phyloP scores from a whole-genome alignment of 2,329 filamentous ascomycete genomes.

The Talaromyces verruculosus region DNA sequence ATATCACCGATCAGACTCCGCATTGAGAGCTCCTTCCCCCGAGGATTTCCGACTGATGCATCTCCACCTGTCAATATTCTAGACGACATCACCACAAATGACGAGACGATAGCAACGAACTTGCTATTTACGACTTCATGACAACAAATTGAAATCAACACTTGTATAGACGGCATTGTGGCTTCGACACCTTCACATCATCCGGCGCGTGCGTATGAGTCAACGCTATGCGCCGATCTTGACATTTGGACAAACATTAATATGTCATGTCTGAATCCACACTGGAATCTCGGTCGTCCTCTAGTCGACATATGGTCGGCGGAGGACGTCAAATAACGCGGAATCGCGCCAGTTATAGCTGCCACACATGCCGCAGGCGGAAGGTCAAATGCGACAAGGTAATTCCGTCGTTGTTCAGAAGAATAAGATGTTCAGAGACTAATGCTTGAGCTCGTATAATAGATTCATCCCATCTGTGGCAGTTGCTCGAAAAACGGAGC shows the following conservation, averaged over 20 bases:
- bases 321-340: conserved; percentile 48
- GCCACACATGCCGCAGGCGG: conserved; percentile 47
- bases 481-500: conserved; percentile 47
- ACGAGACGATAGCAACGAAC: background rate
- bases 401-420: background rate
- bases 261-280: conserved; percentile 13
- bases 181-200: background rate
- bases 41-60: background rate
- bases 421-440: background rate
- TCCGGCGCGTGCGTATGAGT: background rate
- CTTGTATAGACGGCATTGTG: background rate
- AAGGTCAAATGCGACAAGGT: conserved; percentile 52
- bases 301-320: background rate
- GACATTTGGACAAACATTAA: background rate
- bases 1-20: background rate
- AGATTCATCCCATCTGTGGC: conserved; percentile 48
- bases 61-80: background rate
- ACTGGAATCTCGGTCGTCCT: background rate
- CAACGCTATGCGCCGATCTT: background rate
- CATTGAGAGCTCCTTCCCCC: conserved; percentile 10
- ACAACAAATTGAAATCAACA: background rate
- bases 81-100: background rate
- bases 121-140: background rate
- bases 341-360: conserved; percentile 50
- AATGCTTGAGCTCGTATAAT: background rate